phyloP scores from a whole-genome alignment of 257 asterid species.

The Phtheirospermum japonicum region DNA sequence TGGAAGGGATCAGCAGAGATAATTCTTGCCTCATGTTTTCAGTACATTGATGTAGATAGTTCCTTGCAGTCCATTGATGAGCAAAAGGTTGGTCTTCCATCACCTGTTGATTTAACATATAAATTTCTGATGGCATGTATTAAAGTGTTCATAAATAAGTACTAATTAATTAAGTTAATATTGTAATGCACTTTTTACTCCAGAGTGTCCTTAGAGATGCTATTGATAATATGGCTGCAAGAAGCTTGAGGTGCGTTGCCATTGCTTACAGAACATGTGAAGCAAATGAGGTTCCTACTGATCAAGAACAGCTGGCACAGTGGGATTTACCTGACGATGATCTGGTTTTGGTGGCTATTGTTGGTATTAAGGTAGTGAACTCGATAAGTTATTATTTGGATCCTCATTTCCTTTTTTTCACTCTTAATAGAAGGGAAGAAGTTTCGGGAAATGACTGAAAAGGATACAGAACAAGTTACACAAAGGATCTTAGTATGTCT shows the following conservation, averaged over 20 bases:
- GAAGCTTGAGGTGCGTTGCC: conserved; percentile 93
- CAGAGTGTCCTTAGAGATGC: conserved; percentile 72
- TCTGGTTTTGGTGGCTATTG: conserved; percentile 77
- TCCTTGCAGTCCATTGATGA: conserved; percentile 53
- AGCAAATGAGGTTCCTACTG: conserved; percentile 63
- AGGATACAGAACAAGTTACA: conserved; percentile 66
- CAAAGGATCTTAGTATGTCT: conserved; percentile 58
- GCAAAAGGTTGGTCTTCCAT: conserved; percentile 49
- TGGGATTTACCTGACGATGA: conserved; percentile 82
- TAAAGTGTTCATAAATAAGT: neutral
- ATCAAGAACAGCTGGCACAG: conserved; percentile 57
- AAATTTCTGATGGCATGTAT: neutral
- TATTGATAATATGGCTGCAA: conserved; percentile 79
- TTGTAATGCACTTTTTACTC: conserved; percentile 24
- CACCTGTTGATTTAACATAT: conserved; percentile 5
- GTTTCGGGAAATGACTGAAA: conserved; percentile 77
- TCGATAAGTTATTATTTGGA: conserved; percentile 1
- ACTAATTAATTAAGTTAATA: conserved; percentile 8
- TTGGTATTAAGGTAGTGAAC: conserved; percentile 77
- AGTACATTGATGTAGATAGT: conserved; percentile 59
- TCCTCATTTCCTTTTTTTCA: neutral
- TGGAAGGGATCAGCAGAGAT: conserved; percentile 99
- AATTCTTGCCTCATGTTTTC: conserved; percentile 62
- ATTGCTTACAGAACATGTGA: conserved; percentile 69
- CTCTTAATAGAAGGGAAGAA: conserved; percentile 64